Percentiles rank a stretch among this genome's conserved stretches.
Conservation (phyloP, 2,329 filamentous ascomycete genomes). For the Chalaropsis ovoidea region DNA sequence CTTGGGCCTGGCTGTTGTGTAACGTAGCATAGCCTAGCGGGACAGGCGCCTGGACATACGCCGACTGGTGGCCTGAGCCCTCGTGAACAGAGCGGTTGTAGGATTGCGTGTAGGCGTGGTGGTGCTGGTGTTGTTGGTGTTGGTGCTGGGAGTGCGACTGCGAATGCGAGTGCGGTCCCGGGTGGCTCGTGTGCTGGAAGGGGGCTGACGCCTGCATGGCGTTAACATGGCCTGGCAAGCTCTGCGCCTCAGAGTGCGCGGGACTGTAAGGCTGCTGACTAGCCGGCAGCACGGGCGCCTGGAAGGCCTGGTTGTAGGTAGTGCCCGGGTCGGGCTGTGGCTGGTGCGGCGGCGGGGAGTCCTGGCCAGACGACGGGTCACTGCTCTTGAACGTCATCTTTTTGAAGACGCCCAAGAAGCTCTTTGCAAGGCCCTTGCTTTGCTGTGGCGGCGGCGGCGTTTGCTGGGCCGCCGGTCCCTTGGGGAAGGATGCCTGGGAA, state of each 20-base stretch:
- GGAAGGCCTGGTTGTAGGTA: background rate
- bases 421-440: background rate
- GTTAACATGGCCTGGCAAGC: background rate
- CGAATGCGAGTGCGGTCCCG: background rate
- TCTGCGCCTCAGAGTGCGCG: background rate
- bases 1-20: background rate
- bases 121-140: no score
- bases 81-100: background rate
- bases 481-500: background rate
- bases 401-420: background rate
- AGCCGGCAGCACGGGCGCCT: background rate
- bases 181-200: background rate
- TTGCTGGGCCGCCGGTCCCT: background rate
- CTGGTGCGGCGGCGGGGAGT: background rate
- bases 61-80: background rate
- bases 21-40: background rate
- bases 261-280: background rate
- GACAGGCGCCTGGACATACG: background rate
- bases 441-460: background rate
- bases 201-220: background rate
- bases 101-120: background rate
- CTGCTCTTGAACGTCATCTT: background rate
- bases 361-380: background rate
- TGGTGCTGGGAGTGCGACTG: no score
- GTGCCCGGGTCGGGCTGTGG: background rate